Conservation (phyloP, 441 rosid genomes). For the Corymbia citriodora region DNA sequence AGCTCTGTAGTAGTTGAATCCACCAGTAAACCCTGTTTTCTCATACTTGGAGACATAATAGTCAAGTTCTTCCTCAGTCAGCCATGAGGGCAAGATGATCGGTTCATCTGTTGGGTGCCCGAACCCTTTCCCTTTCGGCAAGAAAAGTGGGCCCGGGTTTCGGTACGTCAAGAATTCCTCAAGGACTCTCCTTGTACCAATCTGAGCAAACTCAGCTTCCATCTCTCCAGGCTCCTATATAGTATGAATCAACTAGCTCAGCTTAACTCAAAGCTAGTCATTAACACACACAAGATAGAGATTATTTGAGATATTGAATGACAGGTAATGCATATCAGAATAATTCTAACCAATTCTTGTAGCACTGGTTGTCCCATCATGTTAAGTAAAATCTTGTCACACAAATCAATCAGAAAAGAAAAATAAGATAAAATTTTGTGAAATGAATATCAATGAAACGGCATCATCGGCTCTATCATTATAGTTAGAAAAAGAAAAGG, state of each 20-base stretch:
- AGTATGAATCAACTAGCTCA: not conserved
- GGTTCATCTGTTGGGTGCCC: slow-evolving; percentile 22
- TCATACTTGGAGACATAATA: slow-evolving; percentile 50
- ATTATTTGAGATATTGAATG: not conserved
- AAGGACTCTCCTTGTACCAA: slow-evolving; percentile 47
- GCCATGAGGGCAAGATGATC: slow-evolving; percentile 62
- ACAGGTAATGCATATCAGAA: not conserved
- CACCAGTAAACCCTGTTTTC: slow-evolving; percentile 64
- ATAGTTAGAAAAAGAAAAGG: not conserved
- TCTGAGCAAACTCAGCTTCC: slow-evolving; percentile 49
- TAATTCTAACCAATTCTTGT: not conserved
- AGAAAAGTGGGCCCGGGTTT: slow-evolving; percentile 40
- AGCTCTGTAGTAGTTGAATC: slow-evolving; percentile 61
- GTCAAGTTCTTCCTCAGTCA: slow-evolving; percentile 53
- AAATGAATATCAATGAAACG: not conserved
- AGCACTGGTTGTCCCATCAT: not conserved
- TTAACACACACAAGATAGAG: not conserved
- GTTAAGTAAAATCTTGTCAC: not conserved
- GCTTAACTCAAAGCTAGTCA: not conserved
- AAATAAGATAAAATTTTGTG: not conserved
- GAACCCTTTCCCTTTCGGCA: slow-evolving; percentile 51
- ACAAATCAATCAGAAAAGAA: not conserved
- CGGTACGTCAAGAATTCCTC: slow-evolving; percentile 37
- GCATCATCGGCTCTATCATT: not conserved
- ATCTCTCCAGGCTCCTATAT: slow-evolving; percentile 50